A percentile compares a stretch with the other conserved stretches of the same genome.
Conservation (phyloP, 306 rosid species). For the Trifolium pratense region DNA sequence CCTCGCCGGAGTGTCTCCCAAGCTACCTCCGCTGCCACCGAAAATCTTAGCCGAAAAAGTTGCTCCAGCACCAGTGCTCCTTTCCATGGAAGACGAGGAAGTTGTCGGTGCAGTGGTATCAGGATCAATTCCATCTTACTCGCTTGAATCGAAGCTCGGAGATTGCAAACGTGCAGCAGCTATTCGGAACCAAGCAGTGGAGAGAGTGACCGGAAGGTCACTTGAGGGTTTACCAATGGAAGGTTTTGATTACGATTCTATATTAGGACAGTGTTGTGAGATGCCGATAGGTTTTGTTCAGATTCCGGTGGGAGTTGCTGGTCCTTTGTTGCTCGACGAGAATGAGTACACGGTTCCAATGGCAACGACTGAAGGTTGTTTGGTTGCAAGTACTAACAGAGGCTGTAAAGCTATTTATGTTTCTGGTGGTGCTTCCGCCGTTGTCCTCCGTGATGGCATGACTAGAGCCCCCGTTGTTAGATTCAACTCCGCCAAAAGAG, state of each 20-base stretch:
- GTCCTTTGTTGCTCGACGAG: constrained; percentile 73
- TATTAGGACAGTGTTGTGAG: constrained; percentile 93
- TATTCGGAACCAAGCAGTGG: constrained; percentile 67
- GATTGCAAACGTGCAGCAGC: constrained; percentile 69
- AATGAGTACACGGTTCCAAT: constrained; percentile 73
- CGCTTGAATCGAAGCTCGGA: constrained; percentile 64
- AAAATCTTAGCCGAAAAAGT: too few species aligned
- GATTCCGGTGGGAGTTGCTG: constrained; percentile 88
- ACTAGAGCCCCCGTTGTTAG: constrained; percentile 91
- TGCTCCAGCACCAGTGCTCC: not conserved
- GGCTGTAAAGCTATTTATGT: constrained; percentile 79
- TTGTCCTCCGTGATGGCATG: constrained; percentile 71
- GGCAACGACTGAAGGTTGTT: constrained; percentile 89
- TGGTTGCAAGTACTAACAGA: constrained; percentile 85
- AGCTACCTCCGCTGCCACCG: too few species aligned
- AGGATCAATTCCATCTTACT: constrained; percentile 68
- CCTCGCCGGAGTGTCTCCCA: too few species aligned
- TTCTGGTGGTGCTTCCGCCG: constrained; percentile 72
- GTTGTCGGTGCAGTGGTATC: constrained; percentile 56
- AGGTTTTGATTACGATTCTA: constrained; percentile 74
- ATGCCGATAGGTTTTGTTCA: constrained; percentile 85
- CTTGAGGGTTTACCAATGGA: constrained; percentile 69
- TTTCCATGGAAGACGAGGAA: constrained; percentile 61
- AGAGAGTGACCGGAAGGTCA: constrained; percentile 57
- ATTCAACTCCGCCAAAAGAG: constrained; percentile 64